Evolutionary conservation across 345 rosid species (phyloP), one percentile per base, ranked within the genome.

Genomic region (Dipteronia dyeriana): DNA sequence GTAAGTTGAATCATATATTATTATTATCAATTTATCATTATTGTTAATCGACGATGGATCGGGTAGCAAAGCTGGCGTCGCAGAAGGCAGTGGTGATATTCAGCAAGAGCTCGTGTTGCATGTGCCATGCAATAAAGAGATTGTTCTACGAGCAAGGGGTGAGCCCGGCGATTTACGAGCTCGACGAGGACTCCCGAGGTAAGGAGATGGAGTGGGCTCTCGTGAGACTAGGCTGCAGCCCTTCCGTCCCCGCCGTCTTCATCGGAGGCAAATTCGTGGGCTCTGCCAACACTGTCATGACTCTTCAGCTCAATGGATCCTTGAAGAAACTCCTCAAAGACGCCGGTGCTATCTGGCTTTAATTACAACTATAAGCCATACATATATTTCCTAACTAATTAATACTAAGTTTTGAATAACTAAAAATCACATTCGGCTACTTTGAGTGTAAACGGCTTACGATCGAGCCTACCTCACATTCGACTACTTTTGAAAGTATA

Each of bases 61-160:
- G 89, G 20, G 89, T 95, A 10, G 86, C 85, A 19, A 95, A 84
- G 78, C 75, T 95, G 78, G 94, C 92, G 16, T 88, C 97, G 1
- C 96, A 91, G 67, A 95, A 88, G 86, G 97, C 97, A n/a, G 98
- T 95, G 85, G 98, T 95, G 88, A 95, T 93, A 61, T 95, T 93
- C 89, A 93, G 98, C 89, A 93, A 91, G 90, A 93, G 93, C 73
- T 82, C 97, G 0, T 95, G 98, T 81, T 91, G 93, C 85, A 91
- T 95, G 97, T 81, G 94, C 86, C 98, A 95, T 78, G 92, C 99
- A 59, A 91, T 93, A 54, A 93, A 95, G 84, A 83, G 94, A 39
- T 73, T 95, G 82, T 95, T 95, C 65, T 95, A 95, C 69, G 99
- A 93, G 75, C 97, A 87, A 77, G 98, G 94, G 2, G 97, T 91